These are phyloP conservation scores for Saccharomycopsis hybrid DNA, from an alignment of 1,139 yeast species.

Conservation along the genomic window DNA sequence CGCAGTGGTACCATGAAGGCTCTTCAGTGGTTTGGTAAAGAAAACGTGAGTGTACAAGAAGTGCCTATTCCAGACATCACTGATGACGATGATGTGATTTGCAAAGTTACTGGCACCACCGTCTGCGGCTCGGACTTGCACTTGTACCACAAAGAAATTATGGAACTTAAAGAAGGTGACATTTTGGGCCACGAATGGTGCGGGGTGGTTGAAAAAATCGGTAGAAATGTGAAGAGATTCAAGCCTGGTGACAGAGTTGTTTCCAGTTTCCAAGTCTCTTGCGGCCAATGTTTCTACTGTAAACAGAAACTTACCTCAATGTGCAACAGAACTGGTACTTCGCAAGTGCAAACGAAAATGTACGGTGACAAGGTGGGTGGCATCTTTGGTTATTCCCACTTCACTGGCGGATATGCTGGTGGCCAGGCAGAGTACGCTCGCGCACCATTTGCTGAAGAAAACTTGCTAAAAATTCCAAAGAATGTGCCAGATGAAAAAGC, in stretches of 20 bases:
- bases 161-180: slow-evolving; percentile 33
- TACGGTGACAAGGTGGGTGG: slow-evolving; percentile 1
- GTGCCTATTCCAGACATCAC: slow-evolving; percentile 29
- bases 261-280: slow-evolving; percentile 24
- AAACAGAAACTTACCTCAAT: slow-evolving; percentile 40
- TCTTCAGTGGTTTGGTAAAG: slow-evolving; percentile 1
- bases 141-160: slow-evolving; percentile 28
- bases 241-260: slow-evolving; percentile 38
- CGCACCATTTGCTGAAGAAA: slow-evolving; percentile 29
- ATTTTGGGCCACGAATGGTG: slow-evolving; percentile 57
- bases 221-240: slow-evolving; percentile 30
- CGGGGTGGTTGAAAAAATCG: slow-evolving; percentile 34
- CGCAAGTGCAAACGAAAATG: not conserved
- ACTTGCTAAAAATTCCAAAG: slow-evolving; percentile 34
- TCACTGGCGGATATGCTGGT: slow-evolving; percentile 35
- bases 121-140: slow-evolving; percentile 49
- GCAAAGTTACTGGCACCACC: slow-evolving; percentile 42
- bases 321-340: slow-evolving; percentile 28
- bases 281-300: not conserved
- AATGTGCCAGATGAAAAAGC: slow-evolving; percentile 42
- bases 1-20: not conserved
- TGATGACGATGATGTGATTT: slow-evolving; percentile 35
- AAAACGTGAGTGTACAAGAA: not conserved
- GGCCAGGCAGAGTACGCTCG: slow-evolving; percentile 40
- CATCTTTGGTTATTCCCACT: not conserved